A percentile compares a stretch with the other conserved stretches of the same genome.
Evolutionary conservation across 2,329 filamentous ascomycete species (phyloP).

Genomic region (Botrytis elliptica): DNA sequence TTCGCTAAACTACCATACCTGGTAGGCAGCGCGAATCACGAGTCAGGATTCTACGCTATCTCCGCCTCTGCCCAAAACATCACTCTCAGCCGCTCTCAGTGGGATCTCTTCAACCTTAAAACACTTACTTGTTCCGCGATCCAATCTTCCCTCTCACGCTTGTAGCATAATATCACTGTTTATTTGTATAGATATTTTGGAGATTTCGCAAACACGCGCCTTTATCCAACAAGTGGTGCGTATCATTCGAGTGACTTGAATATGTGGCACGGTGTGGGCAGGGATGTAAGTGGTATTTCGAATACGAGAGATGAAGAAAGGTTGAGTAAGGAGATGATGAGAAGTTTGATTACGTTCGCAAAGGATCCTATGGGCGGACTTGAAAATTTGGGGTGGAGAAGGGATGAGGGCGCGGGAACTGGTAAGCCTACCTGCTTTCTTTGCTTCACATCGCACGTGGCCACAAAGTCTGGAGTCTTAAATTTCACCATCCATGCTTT

Average conservation of each 20-base stretch:
- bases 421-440: not conserved
- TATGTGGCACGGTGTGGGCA: conserved; percentile 5
- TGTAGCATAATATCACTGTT: conserved; percentile 35
- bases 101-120: conserved; percentile 36
- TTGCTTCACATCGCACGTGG: not conserved
- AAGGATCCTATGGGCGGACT: not conserved
- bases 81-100: conserved; percentile 30
- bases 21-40: conserved; percentile 40
- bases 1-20: conserved; percentile 33
- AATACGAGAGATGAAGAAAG: conserved; percentile 2
- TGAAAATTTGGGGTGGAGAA: not conserved
- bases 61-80: conserved; percentile 27
- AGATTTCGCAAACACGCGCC: conserved; percentile 39
- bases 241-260: conserved; percentile 41
- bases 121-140: conserved; percentile 41
- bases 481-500: not conserved
- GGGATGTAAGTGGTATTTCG: conserved; percentile 9
- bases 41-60: conserved; percentile 38
- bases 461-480: not conserved
- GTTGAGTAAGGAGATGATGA: not conserved
- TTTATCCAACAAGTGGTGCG: conserved; percentile 37
- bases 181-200: conserved; percentile 44
- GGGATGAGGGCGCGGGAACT: not conserved
- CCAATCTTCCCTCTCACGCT: conserved; percentile 31
- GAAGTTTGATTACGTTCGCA: not conserved